These are phyloP conservation scores for Halophytophthora polymorphica DNA, from an alignment of 352 stramenopile species.

Conservation along the genomic window DNA sequence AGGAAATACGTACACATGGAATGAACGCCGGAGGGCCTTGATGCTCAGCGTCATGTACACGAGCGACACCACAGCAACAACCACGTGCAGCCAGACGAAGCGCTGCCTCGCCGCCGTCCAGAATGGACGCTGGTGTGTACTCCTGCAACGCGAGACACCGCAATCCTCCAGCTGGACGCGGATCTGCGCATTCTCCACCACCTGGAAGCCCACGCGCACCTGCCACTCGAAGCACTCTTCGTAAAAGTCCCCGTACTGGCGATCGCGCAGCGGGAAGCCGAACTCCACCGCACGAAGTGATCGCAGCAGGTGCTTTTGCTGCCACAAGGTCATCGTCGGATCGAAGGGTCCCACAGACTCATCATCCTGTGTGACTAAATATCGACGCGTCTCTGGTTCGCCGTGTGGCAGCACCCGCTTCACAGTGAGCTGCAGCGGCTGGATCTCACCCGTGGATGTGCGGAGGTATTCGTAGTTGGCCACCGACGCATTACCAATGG, in stretches of 20 bases:
- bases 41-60: slow-evolving; percentile 64
- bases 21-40: slow-evolving; percentile 52
- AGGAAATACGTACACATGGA: slow-evolving; percentile 33
- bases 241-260: slow-evolving; percentile 75
- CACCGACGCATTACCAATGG: slow-evolving; percentile 57
- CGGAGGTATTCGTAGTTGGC: slow-evolving; percentile 80
- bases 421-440: slow-evolving; percentile 41
- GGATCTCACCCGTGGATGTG: slow-evolving; percentile 19
- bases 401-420: slow-evolving; percentile 29
- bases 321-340: slow-evolving; percentile 22
- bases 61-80: slow-evolving; percentile 42
- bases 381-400: slow-evolving; percentile 30
- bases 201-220: slow-evolving; percentile 50
- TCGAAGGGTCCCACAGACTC: slow-evolving; percentile 59
- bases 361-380: slow-evolving; percentile 38
- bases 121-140: slow-evolving; percentile 29
- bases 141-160: slow-evolving; percentile 48
- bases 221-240: slow-evolving; percentile 84
- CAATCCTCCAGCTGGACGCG: slow-evolving; percentile 58
- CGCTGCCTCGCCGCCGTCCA: slow-evolving; percentile 54
- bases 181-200: slow-evolving; percentile 46
- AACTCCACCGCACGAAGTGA: slow-evolving; percentile 46
- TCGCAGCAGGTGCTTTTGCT: slow-evolving; percentile 48
- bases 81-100: slow-evolving; percentile 77
- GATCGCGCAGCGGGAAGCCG: slow-evolving; percentile 59